A percentile compares a stretch with the other conserved stretches of the same genome.
These are phyloP conservation scores for Kazachstania sp. DNA, from an alignment of 1,139 yeast species.

Conservation along the genomic window DNA sequence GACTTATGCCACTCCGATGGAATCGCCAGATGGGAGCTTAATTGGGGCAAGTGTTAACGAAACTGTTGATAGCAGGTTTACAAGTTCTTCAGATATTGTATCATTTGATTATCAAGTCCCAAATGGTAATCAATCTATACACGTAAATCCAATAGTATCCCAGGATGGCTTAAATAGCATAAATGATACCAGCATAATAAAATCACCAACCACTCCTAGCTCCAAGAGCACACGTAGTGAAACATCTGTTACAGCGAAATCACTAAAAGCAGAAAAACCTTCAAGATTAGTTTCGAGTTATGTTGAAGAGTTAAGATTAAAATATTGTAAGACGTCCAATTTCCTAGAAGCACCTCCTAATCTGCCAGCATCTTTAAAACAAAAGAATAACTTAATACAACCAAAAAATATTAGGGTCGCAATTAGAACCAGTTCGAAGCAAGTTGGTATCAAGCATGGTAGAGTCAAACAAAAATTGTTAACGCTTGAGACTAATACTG, in stretches of 20 bases:
- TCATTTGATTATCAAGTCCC: not conserved
- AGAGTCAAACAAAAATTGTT: constrained; percentile 29
- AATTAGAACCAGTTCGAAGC: constrained; percentile 30
- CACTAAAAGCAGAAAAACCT: constrained; percentile 17
- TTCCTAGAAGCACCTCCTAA: constrained; percentile 30
- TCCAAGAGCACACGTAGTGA: constrained; percentile 4
- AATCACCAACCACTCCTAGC: constrained; percentile 1
- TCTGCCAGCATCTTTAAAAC: constrained; percentile 27
- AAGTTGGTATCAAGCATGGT: constrained; percentile 32
- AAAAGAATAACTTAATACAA: constrained; percentile 27
- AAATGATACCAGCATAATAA: not conserved
- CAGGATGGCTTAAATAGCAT: not conserved
- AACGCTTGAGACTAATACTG: constrained; percentile 27
- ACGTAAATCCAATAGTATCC: not conserved
- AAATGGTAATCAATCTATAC: not conserved
- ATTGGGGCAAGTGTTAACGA: not conserved
- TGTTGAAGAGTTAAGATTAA: constrained; percentile 29
- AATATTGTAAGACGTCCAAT: constrained; percentile 29
- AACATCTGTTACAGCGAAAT: constrained; percentile 6
- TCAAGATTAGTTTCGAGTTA: constrained; percentile 29
- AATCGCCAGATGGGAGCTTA: not conserved
- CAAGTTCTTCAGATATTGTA: not conserved
- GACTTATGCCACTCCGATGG: not conserved
- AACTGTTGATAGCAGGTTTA: not conserved
- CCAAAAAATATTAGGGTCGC: constrained; percentile 30